Evolutionary conservation across 176 grass and related monocot species (phyloP).

Genomic region (Neostapfia colusana): DNA sequence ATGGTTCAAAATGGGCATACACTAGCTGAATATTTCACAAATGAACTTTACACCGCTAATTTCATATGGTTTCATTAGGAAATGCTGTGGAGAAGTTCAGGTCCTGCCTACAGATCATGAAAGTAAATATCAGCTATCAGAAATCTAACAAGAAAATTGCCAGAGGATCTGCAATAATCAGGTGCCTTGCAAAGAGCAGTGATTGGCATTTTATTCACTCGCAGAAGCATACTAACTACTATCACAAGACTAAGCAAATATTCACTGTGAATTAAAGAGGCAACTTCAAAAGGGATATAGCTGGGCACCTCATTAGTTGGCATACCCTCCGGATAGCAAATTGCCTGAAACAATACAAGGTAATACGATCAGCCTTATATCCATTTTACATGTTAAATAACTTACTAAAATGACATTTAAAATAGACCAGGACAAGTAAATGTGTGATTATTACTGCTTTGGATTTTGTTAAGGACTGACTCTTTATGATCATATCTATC

Average conservation of each 20-base stretch:
- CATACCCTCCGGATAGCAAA: slow-evolving; percentile 51
- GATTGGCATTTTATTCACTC: background rate
- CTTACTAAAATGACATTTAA: background rate
- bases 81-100: slow-evolving; percentile 14
- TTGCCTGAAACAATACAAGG: slow-evolving; percentile 48
- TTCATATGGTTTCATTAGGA: slow-evolving; percentile 4
- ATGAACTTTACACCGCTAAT: background rate
- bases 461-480: background rate
- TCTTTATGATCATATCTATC: background rate
- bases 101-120: background rate
- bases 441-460: background rate
- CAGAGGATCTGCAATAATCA: background rate
- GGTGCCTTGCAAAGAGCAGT: background rate
- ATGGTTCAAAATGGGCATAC: slow-evolving; percentile 11
- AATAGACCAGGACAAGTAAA: background rate
- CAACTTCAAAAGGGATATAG: background rate
- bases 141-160: background rate
- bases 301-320: slow-evolving; percentile 52
- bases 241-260: background rate
- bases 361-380: background rate
- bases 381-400: background rate
- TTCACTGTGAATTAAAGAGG: background rate
- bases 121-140: background rate
- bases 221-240: background rate
- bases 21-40: background rate